Conservation (phyloP, 768 basidiomycete genomes). For the Mycena vitilis region DNA sequence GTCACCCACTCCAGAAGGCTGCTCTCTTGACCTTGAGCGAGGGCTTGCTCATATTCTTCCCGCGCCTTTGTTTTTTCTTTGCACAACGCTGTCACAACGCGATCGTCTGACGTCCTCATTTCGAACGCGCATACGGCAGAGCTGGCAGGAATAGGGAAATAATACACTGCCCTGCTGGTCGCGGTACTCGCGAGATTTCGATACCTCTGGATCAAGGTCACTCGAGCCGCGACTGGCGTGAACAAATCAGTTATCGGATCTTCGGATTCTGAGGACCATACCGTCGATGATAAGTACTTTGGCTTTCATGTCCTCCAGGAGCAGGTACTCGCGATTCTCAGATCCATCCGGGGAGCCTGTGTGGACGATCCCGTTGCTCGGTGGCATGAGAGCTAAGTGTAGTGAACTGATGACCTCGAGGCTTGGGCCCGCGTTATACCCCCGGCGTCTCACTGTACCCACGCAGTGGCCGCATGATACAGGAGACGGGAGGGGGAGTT, state of each 20-base stretch:
- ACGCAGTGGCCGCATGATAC: conserved; percentile 15
- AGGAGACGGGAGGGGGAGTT: conserved; percentile 12
- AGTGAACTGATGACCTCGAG: conserved; percentile 23
- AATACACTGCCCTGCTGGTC: conserved; percentile 62
- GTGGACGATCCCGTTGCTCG: conserved; percentile 46
- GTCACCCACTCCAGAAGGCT: conserved; percentile 62
- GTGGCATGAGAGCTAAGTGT: conserved; percentile 29
- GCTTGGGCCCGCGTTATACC: conserved; percentile 25
- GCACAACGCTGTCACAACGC: conserved; percentile 55
- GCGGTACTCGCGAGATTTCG: conserved; percentile 49
- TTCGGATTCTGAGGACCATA: conserved; percentile 35
- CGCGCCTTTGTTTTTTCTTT: conserved; percentile 61
- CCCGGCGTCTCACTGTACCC: conserved; percentile 18
- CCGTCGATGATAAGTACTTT: conserved; percentile 58
- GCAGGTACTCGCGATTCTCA: conserved; percentile 45
- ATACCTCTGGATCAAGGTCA: conserved; percentile 55
- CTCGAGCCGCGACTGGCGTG: conserved; percentile 55
- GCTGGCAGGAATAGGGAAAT: conserved; percentile 68
- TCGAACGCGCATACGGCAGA: conserved; percentile 68
- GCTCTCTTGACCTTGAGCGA: conserved; percentile 52
- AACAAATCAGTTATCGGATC: background rate
- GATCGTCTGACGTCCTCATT: conserved; percentile 57
- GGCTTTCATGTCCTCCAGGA: conserved; percentile 55
- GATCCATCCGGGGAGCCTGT: conserved; percentile 38
- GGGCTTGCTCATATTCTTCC: conserved; percentile 53